Percentiles rank a stretch among this genome's conserved stretches.
Conservation (phyloP, 371 early-diverging fungal genomes). For the Mortierella sp. region DNA sequence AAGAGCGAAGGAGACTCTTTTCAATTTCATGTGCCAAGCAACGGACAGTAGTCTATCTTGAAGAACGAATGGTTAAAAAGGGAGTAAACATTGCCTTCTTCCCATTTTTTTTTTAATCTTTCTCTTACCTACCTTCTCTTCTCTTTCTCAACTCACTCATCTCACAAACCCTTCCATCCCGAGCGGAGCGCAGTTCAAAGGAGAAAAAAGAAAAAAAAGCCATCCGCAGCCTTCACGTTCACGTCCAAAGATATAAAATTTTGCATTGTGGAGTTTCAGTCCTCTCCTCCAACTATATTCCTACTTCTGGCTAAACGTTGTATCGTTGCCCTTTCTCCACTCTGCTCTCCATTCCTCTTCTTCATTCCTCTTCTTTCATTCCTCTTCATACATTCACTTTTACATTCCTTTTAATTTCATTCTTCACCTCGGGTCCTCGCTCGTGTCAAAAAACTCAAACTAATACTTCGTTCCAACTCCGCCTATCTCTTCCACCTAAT, state of each 20-base stretch:
- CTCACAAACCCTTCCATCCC: background rate
- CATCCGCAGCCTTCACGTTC: background rate
- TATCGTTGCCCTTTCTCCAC: background rate
- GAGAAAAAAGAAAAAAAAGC: background rate
- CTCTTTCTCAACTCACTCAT: background rate
- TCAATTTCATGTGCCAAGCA: background rate
- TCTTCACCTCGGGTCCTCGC: background rate
- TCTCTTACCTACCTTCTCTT: background rate
- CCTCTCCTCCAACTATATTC: background rate
- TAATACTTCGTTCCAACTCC: background rate
- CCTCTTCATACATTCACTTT: background rate
- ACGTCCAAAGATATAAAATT: no score
- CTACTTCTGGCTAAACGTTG: no score
- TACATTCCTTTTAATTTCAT: background rate
- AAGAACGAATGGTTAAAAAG: background rate
- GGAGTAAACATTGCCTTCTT: background rate
- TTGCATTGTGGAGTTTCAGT: slow-evolving; percentile 5
- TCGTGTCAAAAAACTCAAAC: background rate
- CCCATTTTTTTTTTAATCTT: background rate
- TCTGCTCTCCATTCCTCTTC: background rate
- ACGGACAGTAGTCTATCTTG: background rate
- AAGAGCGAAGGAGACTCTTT: background rate
- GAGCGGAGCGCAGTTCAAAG: background rate
- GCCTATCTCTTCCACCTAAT: background rate
- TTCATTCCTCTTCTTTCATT: background rate